Base-by-base conservation (phyloP, 768 basidiomycete genomes). In the Lanmaoa pseudosensibilis region DNA sequence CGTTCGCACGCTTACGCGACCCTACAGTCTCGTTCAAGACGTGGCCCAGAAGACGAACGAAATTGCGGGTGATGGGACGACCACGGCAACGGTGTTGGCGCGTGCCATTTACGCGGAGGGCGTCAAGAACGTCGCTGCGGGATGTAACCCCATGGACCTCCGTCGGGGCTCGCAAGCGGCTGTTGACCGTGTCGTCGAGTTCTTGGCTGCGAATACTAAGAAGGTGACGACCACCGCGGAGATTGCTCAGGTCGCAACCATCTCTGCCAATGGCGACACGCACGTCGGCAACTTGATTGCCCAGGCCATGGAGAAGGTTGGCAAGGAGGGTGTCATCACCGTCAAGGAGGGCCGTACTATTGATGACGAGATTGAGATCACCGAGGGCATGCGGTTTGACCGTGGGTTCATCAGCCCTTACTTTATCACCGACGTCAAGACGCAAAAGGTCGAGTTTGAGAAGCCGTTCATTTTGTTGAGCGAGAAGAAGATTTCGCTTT, bases 311-410 rank as follows among this genome's bases (percentile, higher is more conserved):
- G 96, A 98, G 77, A 97, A 97, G 75, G 96, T 98, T 58, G 96
- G 96, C 71, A 97, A 96, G 80, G 96, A 99, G 77, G 96, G 96
- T 73, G 96, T 98, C 69, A 98, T 99, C 80, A 98, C 96, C 48
- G 95, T 99, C 73, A 99, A 98, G 81, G 96, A 99, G 75, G 96
- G 96, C 43, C 87, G 90, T 65, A 98, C 96, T 6, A 97, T 95
- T 62, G 94, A 98, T 66, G 96, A 99, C 70, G 94, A 97, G 76
- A 98, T 98, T 70, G 96, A 99, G 73, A 94, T 99, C 68, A 98
- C 96, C 27, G 96, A 99, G 78, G 96, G 96, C 74, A 99, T 99
- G 96, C 87, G 94, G 68, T 98, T 99, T 78, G 96, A 99, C 84
- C 90, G 96, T 52, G 96, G 96, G 21, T 99, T 85, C 83, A 96